A percentile compares a stretch with the other conserved stretches of the same genome.
phyloP scores from a whole-genome alignment of 1,139 yeast species.

The Geotrichum klebahnii region DNA sequence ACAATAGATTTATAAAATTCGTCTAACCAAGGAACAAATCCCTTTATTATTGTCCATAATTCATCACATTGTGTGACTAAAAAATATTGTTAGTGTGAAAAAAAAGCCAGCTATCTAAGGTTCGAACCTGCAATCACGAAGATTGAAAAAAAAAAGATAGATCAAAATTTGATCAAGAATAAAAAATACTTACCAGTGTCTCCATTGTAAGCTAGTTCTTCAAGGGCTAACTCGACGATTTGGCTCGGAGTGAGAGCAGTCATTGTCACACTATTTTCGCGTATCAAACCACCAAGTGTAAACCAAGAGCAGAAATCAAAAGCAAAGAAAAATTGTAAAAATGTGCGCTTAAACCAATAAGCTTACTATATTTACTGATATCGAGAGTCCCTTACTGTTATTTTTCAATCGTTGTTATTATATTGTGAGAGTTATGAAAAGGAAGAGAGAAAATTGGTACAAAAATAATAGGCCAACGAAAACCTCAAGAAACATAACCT shows the following conservation, averaged over 20 bases:
- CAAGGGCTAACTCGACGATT: constrained; percentile 33
- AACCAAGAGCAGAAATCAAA: not conserved
- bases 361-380: too few relatives aligned
- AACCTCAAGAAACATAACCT: too few relatives aligned
- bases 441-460: too few relatives aligned
- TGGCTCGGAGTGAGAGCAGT: constrained; percentile 33
- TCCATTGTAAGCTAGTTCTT: constrained; percentile 37
- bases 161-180: not conserved
- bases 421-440: too few relatives aligned
- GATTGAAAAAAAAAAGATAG: not conserved
- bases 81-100: constrained; percentile 11
- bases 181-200: constrained; percentile 33
- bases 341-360: too few relatives aligned
- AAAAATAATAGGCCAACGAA: too few relatives aligned
- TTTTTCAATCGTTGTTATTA: too few relatives aligned
- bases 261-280: constrained; percentile 7
- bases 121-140: constrained; percentile 19
- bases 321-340: not conserved
- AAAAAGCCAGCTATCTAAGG: constrained; percentile 7
- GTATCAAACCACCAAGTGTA: not conserved
- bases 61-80: constrained; percentile 34
- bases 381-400: too few relatives aligned
- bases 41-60: constrained; percentile 32
- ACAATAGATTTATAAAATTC: constrained; percentile 30
- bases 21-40: constrained; percentile 29